Evolutionary conservation across 805 yeast species (phyloP), one percentile per base, ranked within the genome.

Genomic region (Lipomyces kockii): DNA sequence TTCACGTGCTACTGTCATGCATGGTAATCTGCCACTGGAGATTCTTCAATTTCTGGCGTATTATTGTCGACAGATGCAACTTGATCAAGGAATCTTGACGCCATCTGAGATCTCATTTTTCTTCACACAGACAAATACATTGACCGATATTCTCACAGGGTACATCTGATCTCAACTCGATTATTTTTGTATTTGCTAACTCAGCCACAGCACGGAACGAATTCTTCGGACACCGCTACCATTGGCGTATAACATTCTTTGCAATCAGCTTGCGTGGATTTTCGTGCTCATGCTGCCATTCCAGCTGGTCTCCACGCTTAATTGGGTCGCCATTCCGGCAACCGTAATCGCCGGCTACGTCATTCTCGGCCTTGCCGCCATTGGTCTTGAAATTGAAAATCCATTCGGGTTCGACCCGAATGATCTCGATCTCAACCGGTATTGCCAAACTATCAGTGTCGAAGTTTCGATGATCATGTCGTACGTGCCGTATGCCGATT

Each of bases 341-440:
- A 62, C 71, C 11, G 8, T 64, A 2, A 55, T 69, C 12, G 71
- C 72, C 3, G 71, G 68, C 17, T 69, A 69, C 54, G 72, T 69
- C 14, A 69, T 69, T 49, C 69, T 69, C 29, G 72, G 72, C 11
- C 64, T 69, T 12, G 68, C 71, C 7, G 72, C 67, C n/a, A 68
- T 69, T 43, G 72, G 72, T 12, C 65, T 69, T 14, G 67, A 69
- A 49, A 69, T 69, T 20, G 72, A 69, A 54, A 68, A 69, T 39
- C 72, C 72, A 51, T 69, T 69, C 52, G 72, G 72, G 12, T 68
- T 49, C 58, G 72, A 69, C 46, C 68, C 69, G n/a, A 68, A 69
- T 32, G 72, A 69, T 55, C 61, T 69, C 8, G 72, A 69, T 37
- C 67, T 69, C 14, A 68, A 69, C 39, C 61, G 68, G 49, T 69